These are phyloP conservation scores for Penicillium salamii DNA, from an alignment of 495 filamentous ascomycete species.

Conservation along the genomic window DNA sequence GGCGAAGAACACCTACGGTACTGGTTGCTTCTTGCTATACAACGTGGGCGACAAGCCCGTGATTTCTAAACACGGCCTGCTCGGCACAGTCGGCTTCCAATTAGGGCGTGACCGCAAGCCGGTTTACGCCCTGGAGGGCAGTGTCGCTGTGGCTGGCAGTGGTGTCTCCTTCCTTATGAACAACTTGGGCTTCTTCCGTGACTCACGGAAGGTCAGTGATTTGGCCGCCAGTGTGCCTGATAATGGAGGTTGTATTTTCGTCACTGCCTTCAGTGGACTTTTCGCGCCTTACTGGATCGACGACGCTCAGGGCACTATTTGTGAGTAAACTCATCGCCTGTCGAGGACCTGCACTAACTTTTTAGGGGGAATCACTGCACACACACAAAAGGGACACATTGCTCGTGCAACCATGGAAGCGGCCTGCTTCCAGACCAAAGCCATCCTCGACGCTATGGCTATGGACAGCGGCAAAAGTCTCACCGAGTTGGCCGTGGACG, in stretches of 20 bases:
- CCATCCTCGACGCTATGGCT: constrained; percentile 93
- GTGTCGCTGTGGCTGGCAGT: constrained; percentile 86
- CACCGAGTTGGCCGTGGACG: constrained; percentile 79
- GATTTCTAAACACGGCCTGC: constrained; percentile 82
- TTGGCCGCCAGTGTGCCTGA: constrained; percentile 80
- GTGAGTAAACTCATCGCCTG: too few species aligned
- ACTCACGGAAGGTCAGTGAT: constrained; percentile 77
- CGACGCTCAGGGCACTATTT: constrained; percentile 87
- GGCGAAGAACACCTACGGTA: constrained; percentile 97
- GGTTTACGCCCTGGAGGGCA: constrained; percentile 89
- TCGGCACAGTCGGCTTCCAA: constrained; percentile 87
- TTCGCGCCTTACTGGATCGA: constrained; percentile 99
- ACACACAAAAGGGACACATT: constrained; percentile 87
- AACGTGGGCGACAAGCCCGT: constrained; percentile 91
- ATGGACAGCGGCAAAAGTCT: constrained; percentile 80
- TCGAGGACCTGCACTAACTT: constrained; percentile 9
- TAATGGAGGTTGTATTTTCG: constrained; percentile 89
- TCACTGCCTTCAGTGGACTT: constrained; percentile 92
- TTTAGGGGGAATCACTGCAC: constrained; percentile 82
- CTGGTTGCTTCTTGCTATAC: constrained; percentile 92
- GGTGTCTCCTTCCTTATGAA: constrained; percentile 89
- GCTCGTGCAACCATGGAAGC: constrained; percentile 93
- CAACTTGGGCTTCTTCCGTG: constrained; percentile 79
- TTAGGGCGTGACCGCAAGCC: constrained; percentile 60
- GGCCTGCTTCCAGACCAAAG: constrained; percentile 92